Percentiles rank a stretch among this genome's conserved stretches.
phyloP scores from a whole-genome alignment of 495 filamentous ascomycete genomes.

The Parmelia sp. region DNA sequence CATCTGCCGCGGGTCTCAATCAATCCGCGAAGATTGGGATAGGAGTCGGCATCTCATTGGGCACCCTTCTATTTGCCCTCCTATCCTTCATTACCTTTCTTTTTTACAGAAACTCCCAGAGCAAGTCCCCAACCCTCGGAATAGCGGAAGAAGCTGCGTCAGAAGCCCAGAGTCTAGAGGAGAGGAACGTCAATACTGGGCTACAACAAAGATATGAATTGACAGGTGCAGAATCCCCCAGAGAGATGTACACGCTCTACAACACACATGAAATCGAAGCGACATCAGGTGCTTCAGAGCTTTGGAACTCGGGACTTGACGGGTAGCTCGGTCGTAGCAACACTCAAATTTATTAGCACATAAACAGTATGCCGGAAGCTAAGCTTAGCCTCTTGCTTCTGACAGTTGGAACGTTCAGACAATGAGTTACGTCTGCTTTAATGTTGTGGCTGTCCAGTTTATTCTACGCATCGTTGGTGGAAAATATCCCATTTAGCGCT shows the following conservation, averaged over 20 bases:
- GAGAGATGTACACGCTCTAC: slow-evolving; percentile 13
- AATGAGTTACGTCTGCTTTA: not conserved
- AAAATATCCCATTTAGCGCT: not conserved
- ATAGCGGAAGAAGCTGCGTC: not conserved
- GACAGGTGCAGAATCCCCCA: not conserved
- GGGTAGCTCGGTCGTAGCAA: not conserved
- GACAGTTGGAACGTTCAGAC: not conserved
- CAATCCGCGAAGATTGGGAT: slow-evolving; percentile 18
- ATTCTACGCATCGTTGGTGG: not conserved
- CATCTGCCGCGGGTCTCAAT: slow-evolving; percentile 5
- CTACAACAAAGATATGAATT: slow-evolving; percentile 7
- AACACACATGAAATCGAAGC: slow-evolving; percentile 16
- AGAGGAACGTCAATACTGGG: not conserved
- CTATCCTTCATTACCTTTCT: slow-evolving; percentile 17
- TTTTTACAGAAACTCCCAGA: slow-evolving; percentile 6
- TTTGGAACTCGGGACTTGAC: not conserved
- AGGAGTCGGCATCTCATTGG: slow-evolving; percentile 13
- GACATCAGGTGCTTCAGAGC: not conserved
- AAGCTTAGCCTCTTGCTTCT: not conserved
- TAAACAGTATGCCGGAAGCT: not conserved
- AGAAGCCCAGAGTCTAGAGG: not conserved
- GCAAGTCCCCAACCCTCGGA: not conserved
- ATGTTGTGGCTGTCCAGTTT: not conserved
- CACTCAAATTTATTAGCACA: not conserved
- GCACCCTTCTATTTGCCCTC: slow-evolving; percentile 10